phyloP scores from a whole-genome alignment of 2,329 filamentous ascomycete species.

The Ophiostoma ulmi region DNA sequence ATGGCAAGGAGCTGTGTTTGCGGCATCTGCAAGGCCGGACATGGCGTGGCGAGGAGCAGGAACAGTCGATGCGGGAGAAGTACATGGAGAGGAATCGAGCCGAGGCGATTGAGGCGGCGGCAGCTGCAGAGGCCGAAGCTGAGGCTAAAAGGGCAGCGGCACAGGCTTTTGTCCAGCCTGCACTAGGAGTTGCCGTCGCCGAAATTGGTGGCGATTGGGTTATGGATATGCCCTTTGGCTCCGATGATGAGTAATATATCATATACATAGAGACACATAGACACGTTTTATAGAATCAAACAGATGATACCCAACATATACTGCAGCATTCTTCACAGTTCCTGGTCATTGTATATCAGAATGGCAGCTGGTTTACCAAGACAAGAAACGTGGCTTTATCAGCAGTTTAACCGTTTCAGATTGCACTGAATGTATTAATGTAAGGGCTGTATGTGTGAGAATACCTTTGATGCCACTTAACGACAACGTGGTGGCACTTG shows the following conservation, averaged over 20 bases:
- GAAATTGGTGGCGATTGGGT: neutral
- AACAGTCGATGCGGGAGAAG: conserved; percentile 26
- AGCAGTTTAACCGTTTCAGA: too few relatives aligned
- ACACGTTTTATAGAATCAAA: neutral
- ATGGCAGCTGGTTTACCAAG: too few relatives aligned
- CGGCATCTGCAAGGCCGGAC: conserved; percentile 49
- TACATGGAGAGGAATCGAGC: conserved; percentile 23
- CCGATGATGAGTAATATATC: neutral
- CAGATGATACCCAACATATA: neutral
- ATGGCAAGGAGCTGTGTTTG: conserved; percentile 43
- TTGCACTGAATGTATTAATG: too few relatives aligned
- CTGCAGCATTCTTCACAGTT: neutral
- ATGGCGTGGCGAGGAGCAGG: conserved; percentile 41
- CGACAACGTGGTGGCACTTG: too few relatives aligned
- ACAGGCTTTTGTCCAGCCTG: neutral
- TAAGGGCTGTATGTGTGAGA: too few relatives aligned
- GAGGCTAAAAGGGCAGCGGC: neutral
- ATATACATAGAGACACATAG: neutral
- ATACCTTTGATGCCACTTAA: too few relatives aligned
- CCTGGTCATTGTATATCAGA: neutral
- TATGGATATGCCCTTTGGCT: conserved; percentile 9
- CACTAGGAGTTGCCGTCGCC: neutral
- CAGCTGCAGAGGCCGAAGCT: neutral
- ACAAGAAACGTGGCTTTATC: too few relatives aligned
- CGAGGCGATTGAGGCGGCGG: conserved; percentile 1